Conservation (phyloP, 1,139 yeast species). For the Kodamaea arcana region DNA sequence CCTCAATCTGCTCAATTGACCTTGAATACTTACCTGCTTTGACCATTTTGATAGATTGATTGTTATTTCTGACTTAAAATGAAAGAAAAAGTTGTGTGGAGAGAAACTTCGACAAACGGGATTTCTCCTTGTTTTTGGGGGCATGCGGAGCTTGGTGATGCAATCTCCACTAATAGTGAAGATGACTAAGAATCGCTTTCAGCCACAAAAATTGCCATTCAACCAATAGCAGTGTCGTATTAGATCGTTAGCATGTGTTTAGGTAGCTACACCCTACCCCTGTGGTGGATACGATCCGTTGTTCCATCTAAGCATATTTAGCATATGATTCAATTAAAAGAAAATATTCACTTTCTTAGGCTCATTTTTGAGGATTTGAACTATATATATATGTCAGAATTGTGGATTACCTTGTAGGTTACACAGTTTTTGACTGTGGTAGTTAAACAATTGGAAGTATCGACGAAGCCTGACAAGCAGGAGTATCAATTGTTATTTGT, state of each 20-base stretch:
- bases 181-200: no score
- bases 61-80: not conserved
- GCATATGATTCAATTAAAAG: no score
- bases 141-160: not conserved
- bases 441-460: no score
- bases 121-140: not conserved
- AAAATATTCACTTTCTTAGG: no score
- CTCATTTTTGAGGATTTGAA: not conserved
- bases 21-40: conserved; percentile 31
- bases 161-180: no score
- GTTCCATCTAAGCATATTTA: no score
- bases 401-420: conserved; percentile 5
- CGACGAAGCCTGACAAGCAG: no score
- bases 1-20: not conserved
- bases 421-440: not conserved
- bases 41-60: conserved; percentile 23
- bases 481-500: no score
- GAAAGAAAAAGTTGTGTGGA: not conserved
- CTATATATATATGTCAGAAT: not conserved
- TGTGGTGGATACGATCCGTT: no score
- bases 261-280: no score
- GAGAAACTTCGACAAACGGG: not conserved
- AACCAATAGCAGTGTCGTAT: no score
- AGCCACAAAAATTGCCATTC: not conserved
- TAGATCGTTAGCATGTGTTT: no score